Base-by-base conservation (phyloP, 148 eudicot species). In the Polygonum maritimum region DNA sequence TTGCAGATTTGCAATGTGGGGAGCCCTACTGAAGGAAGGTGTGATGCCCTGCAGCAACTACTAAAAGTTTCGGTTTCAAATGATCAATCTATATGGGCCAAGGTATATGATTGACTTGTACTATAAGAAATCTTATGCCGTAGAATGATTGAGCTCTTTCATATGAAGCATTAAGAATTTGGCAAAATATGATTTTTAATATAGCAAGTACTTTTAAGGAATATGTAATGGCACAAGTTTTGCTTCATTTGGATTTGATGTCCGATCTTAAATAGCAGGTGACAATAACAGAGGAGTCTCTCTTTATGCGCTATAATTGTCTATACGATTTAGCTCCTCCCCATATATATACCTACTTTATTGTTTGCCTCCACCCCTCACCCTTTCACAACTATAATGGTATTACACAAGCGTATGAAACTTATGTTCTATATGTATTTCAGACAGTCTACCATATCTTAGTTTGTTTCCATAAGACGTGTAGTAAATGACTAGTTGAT, bases 41-140 rank as follows among this genome's bases (percentile, higher is more conserved):
- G 77, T 77, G 79, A 65, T 78, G 96, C 94, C 44, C 86, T 95
- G 76, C 90, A 89, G 82, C 94, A 92, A 83, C 83, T 95, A 77
- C 77, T 89, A 33, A 89, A 89, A 82, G 90, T 84, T 81, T 92
- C 99, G 38, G 82, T 79, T 48, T 85, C 91, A 51, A 90, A 86
- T 88, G 91, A 95, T 85, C 83, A 83, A 40, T 79, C 92, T 15
- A 48, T 90, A 22, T 95, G 99, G 99, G 86, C 89, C 76, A 95
- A 89, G 99, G 99, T 91, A 89, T 35, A n/a, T 72, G 16, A 19
- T 8, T 12, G 12, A 72, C 36, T 71, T 16, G n/a, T 36, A 26
- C n/a, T 49, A 33, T 31, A 31, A 62, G 69, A 39, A 12, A 2
- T 2, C 1, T n/a, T 62, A 31, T 31, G 18, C 40, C 7, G 39